phyloP scores from a whole-genome alignment of 306 rosid genomes.

The Canavalia gladiata region DNA sequence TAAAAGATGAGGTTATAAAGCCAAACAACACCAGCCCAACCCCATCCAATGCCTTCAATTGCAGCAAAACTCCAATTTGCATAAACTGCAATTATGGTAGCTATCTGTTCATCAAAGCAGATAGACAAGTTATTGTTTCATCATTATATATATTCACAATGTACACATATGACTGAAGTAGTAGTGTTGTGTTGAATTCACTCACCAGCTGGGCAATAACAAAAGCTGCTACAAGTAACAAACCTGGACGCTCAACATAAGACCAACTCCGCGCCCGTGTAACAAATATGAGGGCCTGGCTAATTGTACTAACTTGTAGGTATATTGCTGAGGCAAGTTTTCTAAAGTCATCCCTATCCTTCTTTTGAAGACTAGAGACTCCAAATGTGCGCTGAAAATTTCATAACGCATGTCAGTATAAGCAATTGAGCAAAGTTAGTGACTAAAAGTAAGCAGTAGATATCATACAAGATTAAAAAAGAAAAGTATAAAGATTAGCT shows the following conservation, averaged over 20 bases:
- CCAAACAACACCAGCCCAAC: constrained; percentile 95
- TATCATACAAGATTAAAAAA: background rate
- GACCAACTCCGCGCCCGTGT: constrained; percentile 85
- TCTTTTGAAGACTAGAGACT: constrained; percentile 70
- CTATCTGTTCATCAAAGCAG: constrained; percentile 61
- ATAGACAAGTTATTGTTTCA: constrained; percentile 15
- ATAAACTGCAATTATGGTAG: constrained; percentile 81
- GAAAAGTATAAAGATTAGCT: background rate
- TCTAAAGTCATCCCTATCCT: constrained; percentile 55
- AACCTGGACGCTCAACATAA: constrained; percentile 78
- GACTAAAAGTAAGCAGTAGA: background rate
- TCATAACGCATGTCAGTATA: background rate
- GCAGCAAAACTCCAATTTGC: constrained; percentile 85
- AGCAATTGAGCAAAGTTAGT: background rate
- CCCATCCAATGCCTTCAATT: constrained; percentile 87
- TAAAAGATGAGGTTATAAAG: constrained; percentile 80
- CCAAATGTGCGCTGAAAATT: constrained; percentile 73
- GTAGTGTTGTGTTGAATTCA: constrained; percentile 19
- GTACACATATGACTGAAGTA: background rate
- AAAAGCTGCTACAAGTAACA: constrained; percentile 73
- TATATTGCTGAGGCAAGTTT: constrained; percentile 81
- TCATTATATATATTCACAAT: background rate
- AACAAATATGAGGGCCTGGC: constrained; percentile 87
- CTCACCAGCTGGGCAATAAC: constrained; percentile 83
- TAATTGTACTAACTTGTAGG: constrained; percentile 84